These are phyloP conservation scores for Penicillium sp. DNA, from an alignment of 2,329 filamentous ascomycete species.

Conservation along the genomic window DNA sequence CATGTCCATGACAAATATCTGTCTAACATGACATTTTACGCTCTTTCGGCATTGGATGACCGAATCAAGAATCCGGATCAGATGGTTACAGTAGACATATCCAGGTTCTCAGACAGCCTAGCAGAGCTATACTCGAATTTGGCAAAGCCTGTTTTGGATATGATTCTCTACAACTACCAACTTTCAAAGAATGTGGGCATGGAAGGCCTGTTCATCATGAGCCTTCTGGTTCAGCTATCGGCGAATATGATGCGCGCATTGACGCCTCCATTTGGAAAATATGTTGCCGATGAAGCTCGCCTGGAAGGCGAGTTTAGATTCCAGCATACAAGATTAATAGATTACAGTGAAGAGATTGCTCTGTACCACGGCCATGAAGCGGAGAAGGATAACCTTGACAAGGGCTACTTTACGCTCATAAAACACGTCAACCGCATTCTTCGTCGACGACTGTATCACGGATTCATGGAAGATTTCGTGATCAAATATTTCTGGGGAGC, in stretches of 20 bases:
- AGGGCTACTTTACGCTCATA: slow-evolving; percentile 97
- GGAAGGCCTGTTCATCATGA: slow-evolving; percentile 94
- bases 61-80: slow-evolving; percentile 98
- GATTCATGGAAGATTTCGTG: slow-evolving; percentile 99
- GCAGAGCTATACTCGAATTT: slow-evolving; percentile 95
- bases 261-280: slow-evolving; percentile 94
- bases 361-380: slow-evolving; percentile 87
- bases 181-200: slow-evolving; percentile 92
- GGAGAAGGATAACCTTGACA: slow-evolving; percentile 94
- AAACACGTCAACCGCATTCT: slow-evolving; percentile 98
- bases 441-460: slow-evolving; percentile 85
- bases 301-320: slow-evolving; percentile 95
- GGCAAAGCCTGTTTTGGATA: slow-evolving; percentile 89
- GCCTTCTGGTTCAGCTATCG: slow-evolving; percentile 85
- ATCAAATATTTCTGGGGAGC: slow-evolving; percentile 99
- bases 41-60: slow-evolving; percentile 89
- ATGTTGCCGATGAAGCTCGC: slow-evolving; percentile 91
- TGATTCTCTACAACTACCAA: slow-evolving; percentile 95
- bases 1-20: slow-evolving; percentile 94
- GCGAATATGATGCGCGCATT: slow-evolving; percentile 89
- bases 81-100: slow-evolving; percentile 92
- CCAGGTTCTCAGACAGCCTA: slow-evolving; percentile 91
- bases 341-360: slow-evolving; percentile 92
- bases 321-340: slow-evolving; percentile 89
- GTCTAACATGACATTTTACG: slow-evolving; percentile 97